Conservation (phyloP, 768 basidiomycete genomes). For the Baorangia bicolor region DNA sequence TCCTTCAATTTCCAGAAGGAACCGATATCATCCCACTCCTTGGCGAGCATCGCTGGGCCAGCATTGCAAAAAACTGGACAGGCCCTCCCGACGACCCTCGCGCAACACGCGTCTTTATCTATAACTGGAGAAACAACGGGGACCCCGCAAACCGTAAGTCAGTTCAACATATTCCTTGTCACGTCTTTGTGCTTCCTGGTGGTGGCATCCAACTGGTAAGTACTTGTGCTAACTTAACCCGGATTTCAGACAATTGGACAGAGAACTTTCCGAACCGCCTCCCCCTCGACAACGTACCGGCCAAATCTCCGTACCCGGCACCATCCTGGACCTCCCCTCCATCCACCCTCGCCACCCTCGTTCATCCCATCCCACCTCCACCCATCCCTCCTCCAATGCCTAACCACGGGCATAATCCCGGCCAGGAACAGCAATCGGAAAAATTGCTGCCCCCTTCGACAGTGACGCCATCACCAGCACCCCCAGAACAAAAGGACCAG, state of each 20-base stretch:
- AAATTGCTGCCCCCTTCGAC: neutral
- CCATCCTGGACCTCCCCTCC: conserved; percentile 25
- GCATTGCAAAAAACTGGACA: neutral
- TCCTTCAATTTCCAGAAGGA: conserved; percentile 25
- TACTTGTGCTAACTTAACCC: neutral
- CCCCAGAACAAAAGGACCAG: neutral
- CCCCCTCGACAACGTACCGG: conserved; percentile 11
- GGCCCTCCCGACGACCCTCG: conserved; percentile 6
- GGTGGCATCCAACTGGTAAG: neutral
- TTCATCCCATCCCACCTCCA: conserved; percentile 24
- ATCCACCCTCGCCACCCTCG: conserved; percentile 18
- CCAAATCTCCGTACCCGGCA: conserved; percentile 27
- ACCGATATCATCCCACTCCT: conserved; percentile 29
- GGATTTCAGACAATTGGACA: conserved; percentile 26
- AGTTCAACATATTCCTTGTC: neutral
- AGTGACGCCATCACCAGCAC: neutral
- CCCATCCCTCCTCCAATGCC: neutral
- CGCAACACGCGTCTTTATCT: conserved; percentile 26
- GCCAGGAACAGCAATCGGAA: neutral
- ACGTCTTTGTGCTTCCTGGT: neutral
- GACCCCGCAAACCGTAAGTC: conserved; percentile 32
- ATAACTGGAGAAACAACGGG: conserved; percentile 33
- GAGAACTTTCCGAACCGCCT: conserved; percentile 19
- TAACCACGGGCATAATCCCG: neutral
- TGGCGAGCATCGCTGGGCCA: conserved; percentile 27